Percentiles rank a stretch among this genome's conserved stretches.
Evolutionary conservation across 73 alveolate species (phyloP).

Genomic region (Tetrahymena malaccensis): DNA sequence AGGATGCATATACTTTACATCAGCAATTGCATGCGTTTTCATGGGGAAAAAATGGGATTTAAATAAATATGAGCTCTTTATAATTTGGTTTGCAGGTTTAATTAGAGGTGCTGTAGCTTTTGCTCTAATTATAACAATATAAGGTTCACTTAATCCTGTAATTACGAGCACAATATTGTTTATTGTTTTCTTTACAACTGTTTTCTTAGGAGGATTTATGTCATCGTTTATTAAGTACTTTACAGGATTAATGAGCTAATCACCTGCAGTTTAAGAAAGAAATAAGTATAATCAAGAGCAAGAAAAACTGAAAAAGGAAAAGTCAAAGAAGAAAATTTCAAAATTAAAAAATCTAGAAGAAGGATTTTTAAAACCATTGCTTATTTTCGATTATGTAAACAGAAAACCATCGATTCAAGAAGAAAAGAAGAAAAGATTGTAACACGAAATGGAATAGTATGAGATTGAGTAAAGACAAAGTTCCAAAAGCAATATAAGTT

Average conservation of each 20-base stretch:
- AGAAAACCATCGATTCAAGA: background rate
- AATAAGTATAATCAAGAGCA: background rate
- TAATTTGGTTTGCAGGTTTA: slow-evolving; percentile 80
- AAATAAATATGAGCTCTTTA: slow-evolving; percentile 63
- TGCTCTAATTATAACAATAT: slow-evolving; percentile 67
- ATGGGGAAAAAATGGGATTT: slow-evolving; percentile 46
- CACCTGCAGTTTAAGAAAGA: background rate
- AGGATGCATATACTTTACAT: slow-evolving; percentile 60
- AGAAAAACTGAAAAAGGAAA: background rate
- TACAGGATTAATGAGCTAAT: background rate
- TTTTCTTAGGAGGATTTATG: background rate
- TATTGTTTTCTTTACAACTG: background rate
- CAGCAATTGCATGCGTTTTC: slow-evolving; percentile 36
- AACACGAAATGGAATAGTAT: background rate
- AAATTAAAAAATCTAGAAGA: background rate
- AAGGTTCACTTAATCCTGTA: slow-evolving; percentile 8
- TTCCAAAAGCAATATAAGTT: background rate
- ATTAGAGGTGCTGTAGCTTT: slow-evolving; percentile 95
- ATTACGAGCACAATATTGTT: background rate
- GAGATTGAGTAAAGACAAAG: background rate
- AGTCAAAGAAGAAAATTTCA: background rate
- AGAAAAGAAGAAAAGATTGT: background rate
- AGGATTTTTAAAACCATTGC: background rate
- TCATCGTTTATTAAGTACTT: background rate
- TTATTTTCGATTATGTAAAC: background rate